Conservation (phyloP, 345 rosid genomes). For the Euphorbia pulcherrima region DNA sequence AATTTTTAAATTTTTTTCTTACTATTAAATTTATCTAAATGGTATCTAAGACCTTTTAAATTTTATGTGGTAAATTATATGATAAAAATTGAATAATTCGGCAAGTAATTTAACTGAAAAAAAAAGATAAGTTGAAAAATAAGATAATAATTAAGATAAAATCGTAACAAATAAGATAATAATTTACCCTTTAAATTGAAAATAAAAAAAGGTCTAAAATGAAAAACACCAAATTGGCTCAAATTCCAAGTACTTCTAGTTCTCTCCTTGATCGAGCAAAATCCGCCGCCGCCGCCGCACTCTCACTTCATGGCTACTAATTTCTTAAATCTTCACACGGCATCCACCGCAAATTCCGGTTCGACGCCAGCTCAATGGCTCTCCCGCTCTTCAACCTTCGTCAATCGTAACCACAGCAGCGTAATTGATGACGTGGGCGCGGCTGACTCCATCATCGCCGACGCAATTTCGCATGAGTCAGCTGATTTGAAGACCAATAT, state of each 20-base stretch:
- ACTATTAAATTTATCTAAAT: too few species aligned
- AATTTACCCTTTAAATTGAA: too few species aligned
- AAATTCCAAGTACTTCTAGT: too few species aligned
- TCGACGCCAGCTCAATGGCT: constrained; percentile 67
- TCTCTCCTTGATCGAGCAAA: constrained; percentile 53
- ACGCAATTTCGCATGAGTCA: constrained; percentile 33
- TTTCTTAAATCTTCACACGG: constrained; percentile 78
- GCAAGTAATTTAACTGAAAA: too few species aligned
- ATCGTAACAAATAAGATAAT: too few species aligned
- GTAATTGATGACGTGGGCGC: constrained; percentile 54
- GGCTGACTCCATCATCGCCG: constrained; percentile 41
- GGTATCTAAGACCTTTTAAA: too few species aligned
- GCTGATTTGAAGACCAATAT: constrained; percentile 45
- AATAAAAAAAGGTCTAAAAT: too few species aligned
- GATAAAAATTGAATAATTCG: too few species aligned
- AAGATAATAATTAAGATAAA: too few species aligned
- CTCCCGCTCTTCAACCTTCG: constrained; percentile 57
- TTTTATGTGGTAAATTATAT: too few species aligned
- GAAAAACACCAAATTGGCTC: constrained; percentile 89
- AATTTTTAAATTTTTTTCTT: too few species aligned
- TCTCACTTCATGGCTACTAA: constrained; percentile 47
- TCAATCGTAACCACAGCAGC: constrained; percentile 47
- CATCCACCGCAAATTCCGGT: constrained; percentile 37
- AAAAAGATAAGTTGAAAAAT: too few species aligned
- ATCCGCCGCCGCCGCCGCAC: constrained; percentile 25